A percentile compares a stretch with the other conserved stretches of the same genome.
phyloP scores from a whole-genome alignment of 305 asterid genomes.

The Fraxinus floribunda region DNA sequence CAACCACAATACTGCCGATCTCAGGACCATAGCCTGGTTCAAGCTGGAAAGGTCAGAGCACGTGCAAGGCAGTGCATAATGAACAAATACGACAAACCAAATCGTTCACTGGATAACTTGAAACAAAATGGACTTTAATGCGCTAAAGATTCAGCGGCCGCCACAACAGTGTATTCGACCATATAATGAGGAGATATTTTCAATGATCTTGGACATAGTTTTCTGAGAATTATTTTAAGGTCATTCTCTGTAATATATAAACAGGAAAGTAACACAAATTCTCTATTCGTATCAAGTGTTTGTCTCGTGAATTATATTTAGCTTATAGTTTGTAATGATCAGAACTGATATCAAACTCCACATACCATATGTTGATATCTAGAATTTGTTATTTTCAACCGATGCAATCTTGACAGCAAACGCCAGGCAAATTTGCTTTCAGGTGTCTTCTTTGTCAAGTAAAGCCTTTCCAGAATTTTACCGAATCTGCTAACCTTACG shows the following conservation, averaged over 20 bases:
- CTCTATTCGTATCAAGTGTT: not conserved
- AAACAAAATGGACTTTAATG: not conserved
- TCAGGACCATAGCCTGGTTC: not conserved
- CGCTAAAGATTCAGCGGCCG: not conserved
- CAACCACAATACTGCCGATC: not conserved
- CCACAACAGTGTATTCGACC: not conserved
- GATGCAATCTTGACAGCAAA: conserved; percentile 53
- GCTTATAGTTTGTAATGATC: not conserved
- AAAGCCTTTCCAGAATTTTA: conserved; percentile 29
- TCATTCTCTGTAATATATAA: not conserved
- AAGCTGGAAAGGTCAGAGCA: not conserved
- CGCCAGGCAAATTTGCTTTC: conserved; percentile 50
- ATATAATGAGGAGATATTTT: not conserved
- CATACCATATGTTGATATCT: conserved; percentile 73
- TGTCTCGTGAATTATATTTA: not conserved
- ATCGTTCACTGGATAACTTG: not conserved
- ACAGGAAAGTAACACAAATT: not conserved
- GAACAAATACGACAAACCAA: not conserved
- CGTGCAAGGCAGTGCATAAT: not conserved
- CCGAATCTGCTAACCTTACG: conserved; percentile 46
- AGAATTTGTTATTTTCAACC: conserved; percentile 38
- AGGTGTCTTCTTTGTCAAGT: conserved; percentile 50
- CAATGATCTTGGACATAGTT: not conserved
- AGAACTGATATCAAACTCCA: not conserved
- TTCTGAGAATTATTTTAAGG: not conserved